Conservation (phyloP, 495 filamentous ascomycete species). For the Annulohypoxylon nitens region DNA sequence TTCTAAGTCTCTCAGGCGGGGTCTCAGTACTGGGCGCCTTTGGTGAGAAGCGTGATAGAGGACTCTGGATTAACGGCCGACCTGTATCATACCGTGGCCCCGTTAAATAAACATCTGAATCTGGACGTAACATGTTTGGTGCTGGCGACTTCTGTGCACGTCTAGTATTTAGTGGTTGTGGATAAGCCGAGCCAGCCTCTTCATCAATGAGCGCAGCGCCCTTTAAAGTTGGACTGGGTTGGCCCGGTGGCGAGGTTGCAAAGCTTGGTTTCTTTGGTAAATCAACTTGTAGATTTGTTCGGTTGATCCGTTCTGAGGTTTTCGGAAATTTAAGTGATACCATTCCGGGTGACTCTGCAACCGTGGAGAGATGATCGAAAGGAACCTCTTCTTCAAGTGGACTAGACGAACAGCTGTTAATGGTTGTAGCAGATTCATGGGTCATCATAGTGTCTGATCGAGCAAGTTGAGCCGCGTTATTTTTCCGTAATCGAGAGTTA, state of each 20-base stretch:
- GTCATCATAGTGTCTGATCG: constrained; percentile 44
- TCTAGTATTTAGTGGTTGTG: constrained; percentile 40
- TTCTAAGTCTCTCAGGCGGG: constrained; percentile 32
- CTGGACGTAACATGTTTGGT: background rate
- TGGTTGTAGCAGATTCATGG: constrained; percentile 51
- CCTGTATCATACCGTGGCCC: constrained; percentile 10
- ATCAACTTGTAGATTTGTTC: constrained; percentile 45
- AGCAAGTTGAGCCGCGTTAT: constrained; percentile 32
- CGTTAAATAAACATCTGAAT: constrained; percentile 6
- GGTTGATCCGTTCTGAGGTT: constrained; percentile 51
- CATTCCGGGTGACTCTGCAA: constrained; percentile 57
- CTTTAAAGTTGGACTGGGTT: constrained; percentile 51
- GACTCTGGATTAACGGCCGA: constrained; percentile 16
- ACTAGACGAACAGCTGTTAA: constrained; percentile 45
- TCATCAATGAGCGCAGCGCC: constrained; percentile 28
- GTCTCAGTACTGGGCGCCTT: constrained; percentile 17
- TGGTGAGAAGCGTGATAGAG: constrained; percentile 27
- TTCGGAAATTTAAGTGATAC: constrained; percentile 61
- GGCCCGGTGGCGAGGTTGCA: constrained; percentile 46
- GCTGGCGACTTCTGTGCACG: constrained; percentile 22
- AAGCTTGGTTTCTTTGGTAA: constrained; percentile 54
- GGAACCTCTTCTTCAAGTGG: constrained; percentile 40
- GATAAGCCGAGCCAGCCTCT: constrained; percentile 40
- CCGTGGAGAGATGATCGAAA: constrained; percentile 57
- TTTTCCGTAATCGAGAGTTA: constrained; percentile 38